Evolutionary conservation across 306 rosid species (phyloP), one percentile per base, ranked within the genome.

Genomic region (Cucurbita moschata): DNA sequence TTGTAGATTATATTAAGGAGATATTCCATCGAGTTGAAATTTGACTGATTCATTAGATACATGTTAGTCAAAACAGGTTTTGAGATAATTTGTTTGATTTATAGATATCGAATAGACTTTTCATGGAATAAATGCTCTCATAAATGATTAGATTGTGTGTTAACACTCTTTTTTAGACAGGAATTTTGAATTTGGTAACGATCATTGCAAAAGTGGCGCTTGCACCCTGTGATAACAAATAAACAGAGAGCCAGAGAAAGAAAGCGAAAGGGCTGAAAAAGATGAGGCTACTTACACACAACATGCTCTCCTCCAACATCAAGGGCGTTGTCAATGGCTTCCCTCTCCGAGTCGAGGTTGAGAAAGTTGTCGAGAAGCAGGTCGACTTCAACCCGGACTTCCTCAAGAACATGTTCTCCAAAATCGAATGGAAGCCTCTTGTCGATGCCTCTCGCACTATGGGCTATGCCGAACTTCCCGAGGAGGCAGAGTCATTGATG

Each of bases 241-340:
- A n/a, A n/a, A n/a, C n/a, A n/a, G n/a, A n/a, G n/a, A n/a, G n/a
- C n/a, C n/a, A n/a, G n/a, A n/a, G n/a, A n/a, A n/a, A n/a, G n/a
- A n/a, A n/a, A 6, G 46, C 8, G 35, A 11, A 9, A 6, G 49
- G 4, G n/a, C 15, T 4, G 5, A 16, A 21, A 81, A 63, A 59
- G 74, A 93, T 94, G 98, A 90, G 95, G 81, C 79, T 94, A 56
- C 72, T 93, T 11, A 93, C 95, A 6, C 98, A 90, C 83, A 93
- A 93, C 82, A 93, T 93, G 98, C 81, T 93, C 5, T 90, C 97
- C 5, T 90, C 96, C 4, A 93, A 90, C 83, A 85, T 93, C 51
- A 93, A 85, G 59, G 98, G 98, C 2, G 92, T 93, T 51, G 53
- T 75, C 54, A 87, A 90, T n/a, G 96, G 92, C 18, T 90, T 93